A percentile compares a stretch with the other conserved stretches of the same genome.
phyloP scores from a whole-genome alignment of 2,329 filamentous ascomycete genomes.

The Mollisia scopiformis region DNA sequence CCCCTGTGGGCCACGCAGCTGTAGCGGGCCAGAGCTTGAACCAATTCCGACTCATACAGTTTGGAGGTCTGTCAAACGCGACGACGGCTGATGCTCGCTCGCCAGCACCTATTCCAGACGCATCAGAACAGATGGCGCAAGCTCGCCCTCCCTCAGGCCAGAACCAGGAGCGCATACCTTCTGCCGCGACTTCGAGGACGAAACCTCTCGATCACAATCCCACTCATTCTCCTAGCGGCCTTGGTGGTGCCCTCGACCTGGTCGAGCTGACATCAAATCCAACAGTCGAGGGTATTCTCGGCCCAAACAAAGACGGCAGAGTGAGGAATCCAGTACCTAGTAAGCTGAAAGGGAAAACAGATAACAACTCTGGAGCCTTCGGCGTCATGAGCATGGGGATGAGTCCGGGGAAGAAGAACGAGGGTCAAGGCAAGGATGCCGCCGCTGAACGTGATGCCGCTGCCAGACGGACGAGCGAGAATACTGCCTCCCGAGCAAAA shows the following conservation, averaged over 20 bases:
- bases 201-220: slow-evolving; percentile 24
- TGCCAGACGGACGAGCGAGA: slow-evolving; percentile 65
- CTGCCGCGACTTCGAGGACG: slow-evolving; percentile 23
- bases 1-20: slow-evolving; percentile 24
- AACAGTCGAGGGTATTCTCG: slow-evolving; percentile 33
- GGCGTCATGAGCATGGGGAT: slow-evolving; percentile 62
- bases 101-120: not conserved
- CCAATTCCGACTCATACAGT: slow-evolving; percentile 27
- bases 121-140: slow-evolving; percentile 28
- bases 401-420: slow-evolving; percentile 45
- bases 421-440: slow-evolving; percentile 38
- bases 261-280: slow-evolving; percentile 47
- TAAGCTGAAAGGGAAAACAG: slow-evolving; percentile 62
- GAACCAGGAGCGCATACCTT: slow-evolving; percentile 22
- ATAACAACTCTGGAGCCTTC: slow-evolving; percentile 62
- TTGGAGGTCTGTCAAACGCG: slow-evolving; percentile 22
- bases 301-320: slow-evolving; percentile 49
- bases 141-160: slow-evolving; percentile 31
- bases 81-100: slow-evolving; percentile 6
- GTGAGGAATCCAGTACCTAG: slow-evolving; percentile 62
- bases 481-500: slow-evolving; percentile 60
- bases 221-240: slow-evolving; percentile 36
- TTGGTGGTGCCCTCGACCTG: slow-evolving; percentile 57
- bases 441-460: slow-evolving; percentile 58
- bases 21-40: slow-evolving; percentile 24